Percentiles rank a stretch among this genome's conserved stretches.
These are phyloP conservation scores for Clavispora vitiphila DNA, from an alignment of 805 yeast species.

Conservation along the genomic window DNA sequence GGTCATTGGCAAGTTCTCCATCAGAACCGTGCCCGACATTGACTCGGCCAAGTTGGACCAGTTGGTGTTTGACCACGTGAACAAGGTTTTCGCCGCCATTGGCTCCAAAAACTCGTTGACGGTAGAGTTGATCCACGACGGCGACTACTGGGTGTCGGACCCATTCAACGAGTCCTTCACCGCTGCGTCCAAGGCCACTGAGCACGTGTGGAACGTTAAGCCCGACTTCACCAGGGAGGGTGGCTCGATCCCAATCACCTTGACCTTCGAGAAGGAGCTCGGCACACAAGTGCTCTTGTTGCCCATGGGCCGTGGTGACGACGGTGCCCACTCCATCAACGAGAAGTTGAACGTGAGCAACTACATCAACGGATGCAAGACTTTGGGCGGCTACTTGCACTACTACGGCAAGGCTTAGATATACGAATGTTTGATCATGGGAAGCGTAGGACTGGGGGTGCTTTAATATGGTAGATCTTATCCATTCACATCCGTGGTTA, in stretches of 20 bases:
- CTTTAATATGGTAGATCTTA: too few species aligned
- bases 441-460: too few species aligned
- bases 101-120: conserved; percentile 71
- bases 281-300: conserved; percentile 81
- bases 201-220: conserved; percentile 88
- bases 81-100: conserved; percentile 59
- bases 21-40: conserved; percentile 95
- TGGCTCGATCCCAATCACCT: conserved; percentile 96
- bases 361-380: conserved; percentile 90
- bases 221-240: conserved; percentile 99
- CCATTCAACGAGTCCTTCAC: conserved; percentile 90
- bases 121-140: conserved; percentile 84
- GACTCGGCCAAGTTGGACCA: conserved; percentile 73
- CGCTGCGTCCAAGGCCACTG: conserved; percentile 93
- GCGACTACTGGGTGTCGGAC: conserved; percentile 93
- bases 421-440: too few species aligned
- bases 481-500: too few species aligned
- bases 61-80: conserved; percentile 66
- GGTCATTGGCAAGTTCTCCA: conserved; percentile 91
- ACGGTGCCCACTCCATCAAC: conserved; percentile 97
- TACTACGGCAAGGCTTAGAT: conserved; percentile 49
- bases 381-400: conserved; percentile 90
- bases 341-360: conserved; percentile 88
- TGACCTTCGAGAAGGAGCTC: conserved; percentile 85
- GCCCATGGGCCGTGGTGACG: conserved; percentile 99